A percentile compares a stretch with the other conserved stretches of the same genome.
Conservation (phyloP, 805 yeast genomes). For the Saccharomyces paradoxus region DNA sequence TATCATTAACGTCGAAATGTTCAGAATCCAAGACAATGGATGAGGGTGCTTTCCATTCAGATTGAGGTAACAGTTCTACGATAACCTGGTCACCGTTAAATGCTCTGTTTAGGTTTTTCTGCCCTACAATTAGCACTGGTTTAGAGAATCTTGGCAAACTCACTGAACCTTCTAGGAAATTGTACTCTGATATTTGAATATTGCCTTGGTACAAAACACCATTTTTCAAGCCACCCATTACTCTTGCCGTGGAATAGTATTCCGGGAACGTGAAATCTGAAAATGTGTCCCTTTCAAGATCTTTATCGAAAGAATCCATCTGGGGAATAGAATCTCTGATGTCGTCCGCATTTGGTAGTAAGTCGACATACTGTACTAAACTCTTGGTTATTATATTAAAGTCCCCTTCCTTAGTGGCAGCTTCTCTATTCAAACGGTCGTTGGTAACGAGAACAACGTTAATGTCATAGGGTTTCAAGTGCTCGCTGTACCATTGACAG, state of each 20-base stretch:
- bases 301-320: slow-evolving; percentile 29
- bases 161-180: slow-evolving; percentile 80
- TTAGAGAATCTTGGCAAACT: slow-evolving; percentile 63
- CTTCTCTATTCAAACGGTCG: slow-evolving; percentile 57
- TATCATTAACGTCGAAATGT: slow-evolving; percentile 48
- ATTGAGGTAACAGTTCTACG: slow-evolving; percentile 78
- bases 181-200: slow-evolving; percentile 73
- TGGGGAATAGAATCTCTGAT: slow-evolving; percentile 72
- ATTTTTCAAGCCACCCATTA: slow-evolving; percentile 83
- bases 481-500: slow-evolving; percentile 63
- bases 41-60: slow-evolving; percentile 83
- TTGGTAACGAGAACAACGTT: slow-evolving; percentile 60
- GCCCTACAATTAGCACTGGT: slow-evolving; percentile 75
- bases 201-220: slow-evolving; percentile 85
- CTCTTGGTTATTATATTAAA: slow-evolving; percentile 51
- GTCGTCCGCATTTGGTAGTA: slow-evolving; percentile 63
- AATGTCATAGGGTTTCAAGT: slow-evolving; percentile 42
- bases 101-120: slow-evolving; percentile 78
- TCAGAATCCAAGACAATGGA: slow-evolving; percentile 72
- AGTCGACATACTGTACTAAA: slow-evolving; percentile 60
- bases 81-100: slow-evolving; percentile 89
- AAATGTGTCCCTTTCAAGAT: slow-evolving; percentile 17
- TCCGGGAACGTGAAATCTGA: slow-evolving; percentile 60
- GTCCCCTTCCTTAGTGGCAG: slow-evolving; percentile 35
- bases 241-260: slow-evolving; percentile 69